Evolutionary conservation across 2,329 filamentous ascomycete genomes (phyloP), one percentile per base, ranked within the genome.

Genomic region (Cladophialophora exuberans): DNA sequence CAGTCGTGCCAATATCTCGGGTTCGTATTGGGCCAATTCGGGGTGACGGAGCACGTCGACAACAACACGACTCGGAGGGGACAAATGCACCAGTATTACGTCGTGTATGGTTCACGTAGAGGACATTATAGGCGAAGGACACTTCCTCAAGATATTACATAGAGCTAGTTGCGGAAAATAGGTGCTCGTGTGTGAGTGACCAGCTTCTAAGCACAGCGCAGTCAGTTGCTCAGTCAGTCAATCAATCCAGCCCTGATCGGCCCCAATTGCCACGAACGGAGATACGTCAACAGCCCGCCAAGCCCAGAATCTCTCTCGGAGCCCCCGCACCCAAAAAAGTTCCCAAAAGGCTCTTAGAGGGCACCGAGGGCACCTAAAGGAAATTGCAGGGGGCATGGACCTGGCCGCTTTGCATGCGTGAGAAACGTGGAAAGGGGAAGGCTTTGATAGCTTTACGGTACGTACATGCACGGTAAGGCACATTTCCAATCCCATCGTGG

Each of bases 161-260:
- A 25, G 35, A 36, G 23, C 36, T 50, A 33, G 4, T 15, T 49
- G n/a, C 39, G 45, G 31, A 15, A 38, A 28, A 38, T 22, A 31
- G 22, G 35, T 39, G 35, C 18, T 20, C 35, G 13, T 11, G 6
- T 38, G 33, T 31, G 36, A 54, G 52, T 43, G 44, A 42, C 36
- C 20, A 41, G 22, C 52, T 54, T 54, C 52, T 54, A 54, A 54
- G 52, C 52, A 54, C 3, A n/a, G 17, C 15, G 30, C 25, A 17
- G 11, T 25, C 39, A 26, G 13, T 23, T 30, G 33, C 35, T 42
- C 43, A 45, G 39, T 33, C 13, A 23, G 42, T 20, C 36, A 51
- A 31, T 26, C n/a, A n/a, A n/a, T n/a, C n/a, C n/a, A n/a, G n/a
- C n/a, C n/a, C n/a, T n/a, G n/a, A n/a, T n/a, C n/a, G n/a, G n/a